Evolutionary conservation across 129 eudicot genomes (phyloP).

Genomic region (Dittrichia graveolens): DNA sequence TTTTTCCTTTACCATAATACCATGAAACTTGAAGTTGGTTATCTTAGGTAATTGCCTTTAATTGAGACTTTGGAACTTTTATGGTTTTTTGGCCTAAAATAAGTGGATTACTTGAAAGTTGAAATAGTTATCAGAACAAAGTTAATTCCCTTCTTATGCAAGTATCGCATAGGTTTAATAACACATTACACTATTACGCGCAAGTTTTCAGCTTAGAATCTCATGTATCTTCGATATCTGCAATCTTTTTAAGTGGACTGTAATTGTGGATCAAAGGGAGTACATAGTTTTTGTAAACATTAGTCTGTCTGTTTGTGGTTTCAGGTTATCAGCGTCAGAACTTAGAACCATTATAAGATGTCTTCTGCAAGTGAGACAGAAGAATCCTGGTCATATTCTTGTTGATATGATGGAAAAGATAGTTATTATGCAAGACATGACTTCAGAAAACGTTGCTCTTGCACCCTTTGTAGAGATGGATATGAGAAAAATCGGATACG

Average conservation of each 20-base stretch:
- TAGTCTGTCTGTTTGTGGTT: constrained; percentile 28
- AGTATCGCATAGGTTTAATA: not conserved
- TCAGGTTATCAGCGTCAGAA: constrained; percentile 84
- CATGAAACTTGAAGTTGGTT: not conserved
- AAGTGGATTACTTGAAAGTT: not conserved
- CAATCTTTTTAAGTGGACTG: not conserved
- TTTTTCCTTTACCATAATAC: not conserved
- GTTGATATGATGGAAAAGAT: constrained; percentile 90
- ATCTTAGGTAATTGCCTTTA: not conserved
- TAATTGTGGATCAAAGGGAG: constrained; percentile 1
- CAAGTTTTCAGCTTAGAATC: not conserved
- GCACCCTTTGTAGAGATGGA: constrained; percentile 94
- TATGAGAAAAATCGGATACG: constrained; percentile 92
- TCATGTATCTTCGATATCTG: not conserved
- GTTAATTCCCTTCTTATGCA: no score
- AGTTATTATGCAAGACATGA: constrained; percentile 71
- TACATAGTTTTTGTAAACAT: not conserved
- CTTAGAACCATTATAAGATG: constrained; percentile 82
- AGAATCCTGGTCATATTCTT: constrained; percentile 69
- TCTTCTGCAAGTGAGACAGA: constrained; percentile 71
- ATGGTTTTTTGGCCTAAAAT: not conserved
- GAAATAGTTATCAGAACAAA: no score
- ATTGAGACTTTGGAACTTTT: not conserved
- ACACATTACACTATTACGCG: not conserved
- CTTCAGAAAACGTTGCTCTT: constrained; percentile 69